Evolutionary conservation across 208 protist species (phyloP), one percentile per base, ranked within the genome.

Genomic region (Strigomonas culicis): DNA sequence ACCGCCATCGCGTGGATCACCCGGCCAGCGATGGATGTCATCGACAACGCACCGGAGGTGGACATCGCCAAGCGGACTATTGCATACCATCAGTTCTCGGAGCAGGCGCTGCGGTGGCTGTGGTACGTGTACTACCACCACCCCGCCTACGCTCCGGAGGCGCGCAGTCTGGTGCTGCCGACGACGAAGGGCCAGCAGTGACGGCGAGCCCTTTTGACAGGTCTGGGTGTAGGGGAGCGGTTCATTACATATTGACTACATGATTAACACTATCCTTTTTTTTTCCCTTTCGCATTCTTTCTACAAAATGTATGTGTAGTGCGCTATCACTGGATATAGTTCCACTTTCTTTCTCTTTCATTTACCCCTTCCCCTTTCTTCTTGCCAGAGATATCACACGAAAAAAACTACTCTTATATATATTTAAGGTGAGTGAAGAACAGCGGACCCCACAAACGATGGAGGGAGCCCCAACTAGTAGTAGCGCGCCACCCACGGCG

Each of bases 61-160:
- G 57, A 76, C 25, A 21, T 75, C 19, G 80, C 72, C 6, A 86
- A 83, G 59, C 34, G 79, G 32, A 59, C 70, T 47, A 68, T 85
- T 30, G 76, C 74, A 8, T 90, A 83, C 63, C 88, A 94, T 61
- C 68, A 82, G 30, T 81, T 92, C 67, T 68, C 80, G 21, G 74
- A 83, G 61, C 28, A 64, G 1, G 64, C 71, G 22, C 66, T 94
- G 63, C 81, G 79, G 49, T 94, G 88, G 88, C 72, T 90, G 59
- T 90, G 84, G 84, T 75, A 74, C 59, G 83, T 94, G 25, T 94
- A 94, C 66, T 88, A 92, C 64, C 82, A 92, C 68, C 88, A 94
- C 66, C 88, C 88, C 11, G 77, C 73, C 17, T 94, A 94, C 60
- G 62, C 68, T 10, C 28, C 32, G 28, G 36, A 70, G 32, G 68